Evolutionary conservation across 208 protist species (phyloP).

Genomic region (Leishmania lainsoni): DNA sequence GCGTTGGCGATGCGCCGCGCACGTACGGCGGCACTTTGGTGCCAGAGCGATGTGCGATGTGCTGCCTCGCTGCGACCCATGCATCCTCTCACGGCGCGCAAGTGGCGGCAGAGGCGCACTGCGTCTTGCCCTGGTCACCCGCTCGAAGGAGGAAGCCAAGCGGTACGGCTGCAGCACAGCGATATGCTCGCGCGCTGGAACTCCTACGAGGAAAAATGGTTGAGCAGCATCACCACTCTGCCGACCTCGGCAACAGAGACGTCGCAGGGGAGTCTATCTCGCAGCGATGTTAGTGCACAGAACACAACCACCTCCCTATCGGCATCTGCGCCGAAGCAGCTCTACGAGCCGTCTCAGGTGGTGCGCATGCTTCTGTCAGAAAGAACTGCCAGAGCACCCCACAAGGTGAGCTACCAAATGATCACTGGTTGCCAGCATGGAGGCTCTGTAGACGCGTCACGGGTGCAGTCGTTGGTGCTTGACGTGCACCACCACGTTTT

Average conservation of each 20-base stretch:
- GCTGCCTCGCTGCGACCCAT: background rate
- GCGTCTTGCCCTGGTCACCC: constrained; percentile 11
- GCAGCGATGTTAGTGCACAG: background rate
- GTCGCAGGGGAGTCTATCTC: too few species aligned
- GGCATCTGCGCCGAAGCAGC: too few species aligned
- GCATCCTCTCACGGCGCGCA: constrained; percentile 7
- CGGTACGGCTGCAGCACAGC: constrained; percentile 17
- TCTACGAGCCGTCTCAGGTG: constrained; percentile 1
- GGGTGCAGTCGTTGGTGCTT: constrained; percentile 20
- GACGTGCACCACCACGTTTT: constrained; percentile 33
- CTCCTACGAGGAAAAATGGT: constrained; percentile 16
- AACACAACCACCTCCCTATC: background rate
- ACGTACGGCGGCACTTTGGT: constrained; percentile 12
- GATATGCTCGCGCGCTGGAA: constrained; percentile 10
- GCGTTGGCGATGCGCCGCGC: constrained; percentile 34
- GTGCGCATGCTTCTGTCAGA: constrained; percentile 11
- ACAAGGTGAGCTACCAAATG: constrained; percentile 4
- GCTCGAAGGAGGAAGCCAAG: constrained; percentile 8
- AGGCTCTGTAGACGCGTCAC: background rate
- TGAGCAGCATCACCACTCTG: background rate
- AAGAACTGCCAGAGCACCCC: background rate
- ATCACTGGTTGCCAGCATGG: constrained; percentile 8
- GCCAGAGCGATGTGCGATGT: constrained; percentile 6
- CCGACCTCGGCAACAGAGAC: background rate
- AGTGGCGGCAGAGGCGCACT: background rate